A percentile compares a stretch with the other conserved stretches of the same genome.
phyloP scores from a whole-genome alignment of 176 grass and related monocot genomes.

The Rhynchospora breviuscula region DNA sequence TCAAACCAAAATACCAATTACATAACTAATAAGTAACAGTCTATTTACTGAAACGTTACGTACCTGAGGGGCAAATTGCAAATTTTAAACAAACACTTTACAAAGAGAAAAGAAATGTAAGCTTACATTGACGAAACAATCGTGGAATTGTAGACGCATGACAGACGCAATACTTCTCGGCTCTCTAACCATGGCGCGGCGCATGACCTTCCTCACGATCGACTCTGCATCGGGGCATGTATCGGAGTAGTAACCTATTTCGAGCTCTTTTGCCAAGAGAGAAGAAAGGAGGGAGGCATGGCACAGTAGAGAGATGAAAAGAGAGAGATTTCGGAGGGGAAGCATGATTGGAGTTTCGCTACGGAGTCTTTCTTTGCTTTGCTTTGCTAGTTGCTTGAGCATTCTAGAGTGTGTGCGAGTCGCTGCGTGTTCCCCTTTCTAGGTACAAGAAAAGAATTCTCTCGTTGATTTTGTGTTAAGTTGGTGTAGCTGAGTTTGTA shows the following conservation, averaged over 20 bases:
- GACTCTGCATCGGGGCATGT: slow-evolving; percentile 70
- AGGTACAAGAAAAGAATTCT: neutral
- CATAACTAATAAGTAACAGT: neutral
- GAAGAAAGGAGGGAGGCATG: neutral
- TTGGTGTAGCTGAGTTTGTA: neutral
- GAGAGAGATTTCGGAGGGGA: neutral
- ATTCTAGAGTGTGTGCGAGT: neutral
- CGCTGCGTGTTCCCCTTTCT: slow-evolving; percentile 6
- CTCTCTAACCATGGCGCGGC: slow-evolving; percentile 46
- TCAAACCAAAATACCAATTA: neutral
- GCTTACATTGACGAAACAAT: slow-evolving; percentile 96
- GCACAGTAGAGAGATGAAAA: slow-evolving; percentile 12
- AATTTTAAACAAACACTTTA: too few relatives aligned
- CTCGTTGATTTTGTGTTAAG: neutral
- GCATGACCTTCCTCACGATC: slow-evolving; percentile 51
- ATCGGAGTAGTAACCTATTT: slow-evolving; percentile 69
- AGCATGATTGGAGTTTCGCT: slow-evolving; percentile 5
- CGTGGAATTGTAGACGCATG: slow-evolving; percentile 98
- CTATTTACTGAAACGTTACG: too few relatives aligned
- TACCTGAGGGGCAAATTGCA: too few relatives aligned
- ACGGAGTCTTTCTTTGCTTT: neutral
- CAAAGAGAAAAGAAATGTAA: too few relatives aligned
- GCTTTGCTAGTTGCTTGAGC: neutral
- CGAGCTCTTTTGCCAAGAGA: slow-evolving; percentile 30
- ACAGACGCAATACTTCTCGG: slow-evolving; percentile 77